Base-by-base conservation (phyloP, 306 rosid genomes). In the Spatholobus suberectus region DNA sequence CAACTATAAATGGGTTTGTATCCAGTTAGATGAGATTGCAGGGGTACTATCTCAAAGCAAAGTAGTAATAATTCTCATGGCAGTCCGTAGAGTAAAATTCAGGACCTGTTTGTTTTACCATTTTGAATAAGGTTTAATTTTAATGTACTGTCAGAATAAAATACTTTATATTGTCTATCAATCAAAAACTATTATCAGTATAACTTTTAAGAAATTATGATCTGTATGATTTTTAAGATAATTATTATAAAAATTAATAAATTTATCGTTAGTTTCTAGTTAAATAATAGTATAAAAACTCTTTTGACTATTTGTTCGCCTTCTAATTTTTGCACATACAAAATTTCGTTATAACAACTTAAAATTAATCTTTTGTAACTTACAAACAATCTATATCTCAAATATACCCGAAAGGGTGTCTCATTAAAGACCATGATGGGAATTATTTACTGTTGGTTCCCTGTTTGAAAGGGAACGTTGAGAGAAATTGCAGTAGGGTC, bases 401-500 rank as follows among this genome's bases (percentile, higher is more conserved):
- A 37, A 37, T 6, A 37, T 62, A 54, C 67, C 52, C 57, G 21
- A 58, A 80, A 70, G 73, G 34, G 41, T 37, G 73, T 47, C 68
- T 63, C 61, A 17, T 62, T 29, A 55, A n/a, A 46, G 55, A 61
- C 6, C 20, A 27, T 69, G 69, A 52, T 26, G 21, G 76, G 8
- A 69, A 51, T 69, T 43, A 15, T 62, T 55, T 13, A 61, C 78
- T 68, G 58, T 76, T 32, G 35, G 54, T 41, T 62, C 77, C 58
- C 8, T 37, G 75, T 47, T 77, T 83, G 79, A 59, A 8, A 58
- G 20, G 26, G 61, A 68, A 57, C 27, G 0, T 3, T 15, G 20
- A 51, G 24, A 51, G 40, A 72, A 37, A 84, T 0, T 14, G 38
- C 47, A 17, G 78, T 69, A 57, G 83, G 73, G 61, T 35, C 74